A percentile compares a stretch with the other conserved stretches of the same genome.
phyloP scores from a whole-genome alignment of 208 protist species.

The Trypanosoma lewisi region DNA sequence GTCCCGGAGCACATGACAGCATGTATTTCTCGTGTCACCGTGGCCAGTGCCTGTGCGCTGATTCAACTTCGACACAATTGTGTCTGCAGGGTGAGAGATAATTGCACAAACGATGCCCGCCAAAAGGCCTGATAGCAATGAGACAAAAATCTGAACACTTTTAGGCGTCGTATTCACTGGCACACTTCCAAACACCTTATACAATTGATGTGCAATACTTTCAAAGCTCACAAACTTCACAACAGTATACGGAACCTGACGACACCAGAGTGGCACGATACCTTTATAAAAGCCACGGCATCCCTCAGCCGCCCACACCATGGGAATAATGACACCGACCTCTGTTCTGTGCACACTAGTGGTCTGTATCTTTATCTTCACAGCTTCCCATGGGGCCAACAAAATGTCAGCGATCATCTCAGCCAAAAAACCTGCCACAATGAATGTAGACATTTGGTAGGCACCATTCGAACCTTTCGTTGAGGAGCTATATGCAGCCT shows the following conservation, averaged over 20 bases:
- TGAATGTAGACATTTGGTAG: conserved; percentile 37
- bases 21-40: neutral
- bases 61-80: conserved; percentile 91
- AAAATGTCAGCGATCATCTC: conserved; percentile 70
- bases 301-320: conserved; percentile 58
- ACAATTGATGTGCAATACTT: conserved; percentile 35
- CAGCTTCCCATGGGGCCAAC: conserved; percentile 70
- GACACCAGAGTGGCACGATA: conserved; percentile 86
- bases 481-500: neutral
- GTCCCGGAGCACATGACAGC: conserved; percentile 23
- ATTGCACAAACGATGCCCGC: conserved; percentile 90
- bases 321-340: conserved; percentile 38
- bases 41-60: conserved; percentile 21
- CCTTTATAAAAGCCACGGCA: conserved; percentile 80
- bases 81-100: conserved; percentile 96
- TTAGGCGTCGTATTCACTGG: conserved; percentile 14
- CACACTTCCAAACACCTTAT: conserved; percentile 15
- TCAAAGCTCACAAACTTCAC: conserved; percentile 91
- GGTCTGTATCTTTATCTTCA: conserved; percentile 83
- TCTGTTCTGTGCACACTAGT: conserved; percentile 22
- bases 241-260: conserved; percentile 95
- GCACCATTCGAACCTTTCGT: conserved; percentile 1
- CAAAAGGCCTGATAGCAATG: conserved; percentile 80
- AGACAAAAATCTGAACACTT: conserved; percentile 33
- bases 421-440: conserved; percentile 58